Evolutionary conservation across 768 basidiomycete genomes (phyloP).

Genomic region (Serendipita sp.): DNA sequence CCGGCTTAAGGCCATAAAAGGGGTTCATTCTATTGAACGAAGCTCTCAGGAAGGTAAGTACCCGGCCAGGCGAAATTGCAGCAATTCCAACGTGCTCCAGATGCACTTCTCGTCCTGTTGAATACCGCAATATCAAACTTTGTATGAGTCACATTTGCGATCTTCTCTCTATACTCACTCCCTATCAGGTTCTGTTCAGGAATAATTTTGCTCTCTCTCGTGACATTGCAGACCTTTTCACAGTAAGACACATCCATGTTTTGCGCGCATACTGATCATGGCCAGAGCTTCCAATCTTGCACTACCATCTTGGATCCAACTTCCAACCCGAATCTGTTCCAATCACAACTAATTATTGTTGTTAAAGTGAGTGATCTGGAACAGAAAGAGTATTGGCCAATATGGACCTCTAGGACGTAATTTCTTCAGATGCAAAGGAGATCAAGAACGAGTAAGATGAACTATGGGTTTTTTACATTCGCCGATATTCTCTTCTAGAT

Average conservation of each 20-base stretch:
- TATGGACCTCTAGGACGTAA: constrained; percentile 38
- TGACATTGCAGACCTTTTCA: constrained; percentile 46
- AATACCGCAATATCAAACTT: constrained; percentile 52
- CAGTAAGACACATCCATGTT: constrained; percentile 35
- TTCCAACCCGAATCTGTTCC: constrained; percentile 42
- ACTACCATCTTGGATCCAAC: constrained; percentile 37
- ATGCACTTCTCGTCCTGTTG: constrained; percentile 45
- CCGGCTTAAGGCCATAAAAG: constrained; percentile 16
- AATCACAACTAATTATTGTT: constrained; percentile 42
- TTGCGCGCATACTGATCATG: not conserved
- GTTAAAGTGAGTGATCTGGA: no score
- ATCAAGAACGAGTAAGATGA: constrained; percentile 38
- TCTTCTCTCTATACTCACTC: no score
- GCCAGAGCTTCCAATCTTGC: constrained; percentile 14
- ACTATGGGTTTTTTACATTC: not conserved
- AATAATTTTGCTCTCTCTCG: constrained; percentile 50
- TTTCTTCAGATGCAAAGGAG: constrained; percentile 43
- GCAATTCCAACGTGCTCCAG: constrained; percentile 16
- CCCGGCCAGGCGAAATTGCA: not conserved
- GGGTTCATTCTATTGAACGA: constrained; percentile 48
- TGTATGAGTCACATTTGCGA: no score
- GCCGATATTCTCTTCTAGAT: constrained; percentile 22
- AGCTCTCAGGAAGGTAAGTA: constrained; percentile 34
- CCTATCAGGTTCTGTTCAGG: constrained; percentile 51
- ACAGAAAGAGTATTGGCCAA: no score